phyloP scores from a whole-genome alignment of 352 stramenopile genomes.

The Phytophthora citrophthora region DNA sequence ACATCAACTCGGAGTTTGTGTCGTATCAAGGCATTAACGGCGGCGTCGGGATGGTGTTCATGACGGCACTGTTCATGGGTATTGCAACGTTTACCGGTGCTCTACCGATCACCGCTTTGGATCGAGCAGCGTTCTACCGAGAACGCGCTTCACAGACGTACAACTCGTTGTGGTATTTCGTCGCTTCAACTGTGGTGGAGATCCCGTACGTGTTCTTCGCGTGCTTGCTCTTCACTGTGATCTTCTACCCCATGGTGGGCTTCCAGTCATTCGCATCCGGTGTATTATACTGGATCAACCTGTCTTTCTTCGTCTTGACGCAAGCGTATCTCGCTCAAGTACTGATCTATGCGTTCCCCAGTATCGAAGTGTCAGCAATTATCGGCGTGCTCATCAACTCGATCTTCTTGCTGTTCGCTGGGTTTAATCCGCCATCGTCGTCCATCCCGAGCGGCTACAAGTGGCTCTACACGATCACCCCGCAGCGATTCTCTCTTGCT shows the following conservation, averaged over 20 bases:
- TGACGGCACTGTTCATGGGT: constrained; percentile 64
- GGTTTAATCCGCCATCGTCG: constrained; percentile 26
- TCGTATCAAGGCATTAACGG: constrained; percentile 38
- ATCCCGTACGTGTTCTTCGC: constrained; percentile 56
- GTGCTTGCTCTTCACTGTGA: constrained; percentile 34
- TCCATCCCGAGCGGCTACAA: constrained; percentile 26
- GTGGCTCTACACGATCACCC: constrained; percentile 29
- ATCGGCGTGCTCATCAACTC: constrained; percentile 29
- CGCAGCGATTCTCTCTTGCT: constrained; percentile 24
- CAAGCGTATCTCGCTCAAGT: constrained; percentile 39
- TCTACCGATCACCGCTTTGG: constrained; percentile 49
- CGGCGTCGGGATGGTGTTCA: constrained; percentile 81
- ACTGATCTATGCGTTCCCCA: constrained; percentile 23
- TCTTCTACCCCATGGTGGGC: constrained; percentile 45
- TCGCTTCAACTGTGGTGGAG: constrained; percentile 75
- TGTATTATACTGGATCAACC: constrained; percentile 37
- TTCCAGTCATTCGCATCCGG: constrained; percentile 31
- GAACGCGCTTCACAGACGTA: constrained; percentile 93
- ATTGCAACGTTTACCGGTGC: constrained; percentile 26
- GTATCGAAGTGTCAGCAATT: constrained; percentile 30
- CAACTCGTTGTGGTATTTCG: constrained; percentile 77
- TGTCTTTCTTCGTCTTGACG: constrained; percentile 36
- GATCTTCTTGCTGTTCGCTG: constrained; percentile 31
- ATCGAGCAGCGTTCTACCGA: constrained; percentile 69
- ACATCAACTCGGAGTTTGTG: constrained; percentile 30